These are phyloP conservation scores for Septoria petroselini DNA, from an alignment of 2,329 filamentous ascomycete genomes.

Conservation along the genomic window DNA sequence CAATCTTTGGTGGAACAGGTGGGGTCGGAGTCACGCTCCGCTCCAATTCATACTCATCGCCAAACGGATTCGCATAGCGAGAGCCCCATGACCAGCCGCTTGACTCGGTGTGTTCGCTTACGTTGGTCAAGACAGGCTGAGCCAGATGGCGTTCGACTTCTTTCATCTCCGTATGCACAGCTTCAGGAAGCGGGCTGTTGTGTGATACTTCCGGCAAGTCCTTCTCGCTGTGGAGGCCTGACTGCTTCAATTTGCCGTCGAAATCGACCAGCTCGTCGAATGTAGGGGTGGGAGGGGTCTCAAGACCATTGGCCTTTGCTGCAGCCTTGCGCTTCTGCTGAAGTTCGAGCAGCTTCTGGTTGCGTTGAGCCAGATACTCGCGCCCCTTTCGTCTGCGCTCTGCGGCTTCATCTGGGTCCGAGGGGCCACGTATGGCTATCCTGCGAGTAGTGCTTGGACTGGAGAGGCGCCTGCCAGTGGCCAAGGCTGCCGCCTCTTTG, in stretches of 20 bases:
- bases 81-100: slow-evolving; percentile 44
- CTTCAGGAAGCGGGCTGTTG: slow-evolving; percentile 24
- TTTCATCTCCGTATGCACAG: slow-evolving; percentile 25
- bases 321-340: slow-evolving; percentile 30
- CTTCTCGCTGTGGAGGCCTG: slow-evolving; percentile 17
- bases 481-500: slow-evolving; percentile 35
- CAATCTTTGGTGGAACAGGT: slow-evolving; percentile 47
- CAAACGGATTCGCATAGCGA: slow-evolving; percentile 46
- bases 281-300: slow-evolving; percentile 29
- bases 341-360: slow-evolving; percentile 38
- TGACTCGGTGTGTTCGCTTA: slow-evolving; percentile 16
- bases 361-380: slow-evolving; percentile 38
- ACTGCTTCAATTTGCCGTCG: slow-evolving; percentile 32
- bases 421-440: slow-evolving; percentile 33
- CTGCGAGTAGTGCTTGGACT: slow-evolving; percentile 29
- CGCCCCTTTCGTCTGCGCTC: slow-evolving; percentile 37
- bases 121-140: slow-evolving; percentile 20
- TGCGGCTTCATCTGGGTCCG: slow-evolving; percentile 35
- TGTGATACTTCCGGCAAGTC: slow-evolving; percentile 23
- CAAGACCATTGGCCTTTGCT: slow-evolving; percentile 17
- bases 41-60: slow-evolving; percentile 42
- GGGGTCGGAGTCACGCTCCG: slow-evolving; percentile 44
- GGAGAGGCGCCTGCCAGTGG: slow-evolving; percentile 35
- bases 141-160: slow-evolving; percentile 29
- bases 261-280: slow-evolving; percentile 37